Percentiles rank a stretch among this genome's conserved stretches.
Conservation (phyloP, 2,329 filamentous ascomycete genomes). For the Paecilomyces dactylethromorphus region DNA sequence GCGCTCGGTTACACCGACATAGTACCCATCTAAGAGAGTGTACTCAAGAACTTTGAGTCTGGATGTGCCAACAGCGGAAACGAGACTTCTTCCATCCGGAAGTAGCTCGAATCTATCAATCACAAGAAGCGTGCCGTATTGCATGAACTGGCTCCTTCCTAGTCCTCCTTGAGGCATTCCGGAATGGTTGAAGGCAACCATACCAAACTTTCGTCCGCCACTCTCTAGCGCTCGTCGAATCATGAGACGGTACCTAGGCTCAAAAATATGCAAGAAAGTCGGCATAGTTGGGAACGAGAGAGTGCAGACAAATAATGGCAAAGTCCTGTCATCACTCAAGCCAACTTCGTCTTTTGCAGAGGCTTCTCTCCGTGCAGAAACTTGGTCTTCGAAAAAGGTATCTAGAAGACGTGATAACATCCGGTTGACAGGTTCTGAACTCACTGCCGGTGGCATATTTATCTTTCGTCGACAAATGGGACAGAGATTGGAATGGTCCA, state of each 20-base stretch:
- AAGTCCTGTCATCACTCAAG: constrained; percentile 50
- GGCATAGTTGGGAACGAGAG: constrained; percentile 76
- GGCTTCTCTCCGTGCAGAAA: constrained; percentile 52
- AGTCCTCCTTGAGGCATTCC: constrained; percentile 48
- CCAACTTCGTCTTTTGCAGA: constrained; percentile 52
- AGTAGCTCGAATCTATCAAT: constrained; percentile 69
- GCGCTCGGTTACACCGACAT: constrained; percentile 66
- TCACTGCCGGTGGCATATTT: constrained; percentile 44
- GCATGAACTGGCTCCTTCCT: constrained; percentile 53
- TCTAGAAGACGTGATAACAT: constrained; percentile 58
- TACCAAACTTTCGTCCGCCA: constrained; percentile 71
- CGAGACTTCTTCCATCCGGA: constrained; percentile 71
- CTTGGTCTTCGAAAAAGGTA: constrained; percentile 61
- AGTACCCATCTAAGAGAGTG: constrained; percentile 68
- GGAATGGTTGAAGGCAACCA: constrained; percentile 65
- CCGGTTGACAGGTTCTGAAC: constrained; percentile 53
- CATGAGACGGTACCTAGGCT: constrained; percentile 88
- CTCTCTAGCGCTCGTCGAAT: constrained; percentile 66
- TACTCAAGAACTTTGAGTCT: constrained; percentile 64
- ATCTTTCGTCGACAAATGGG: constrained; percentile 70
- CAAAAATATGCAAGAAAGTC: constrained; percentile 85
- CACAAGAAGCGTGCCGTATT: constrained; percentile 71
- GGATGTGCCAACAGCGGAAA: constrained; percentile 70
- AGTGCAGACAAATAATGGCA: constrained; percentile 75
- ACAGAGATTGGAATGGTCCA: constrained; percentile 72